Base-by-base conservation (phyloP, 2,329 filamentous ascomycete species). In the Venturia nashicola region DNA sequence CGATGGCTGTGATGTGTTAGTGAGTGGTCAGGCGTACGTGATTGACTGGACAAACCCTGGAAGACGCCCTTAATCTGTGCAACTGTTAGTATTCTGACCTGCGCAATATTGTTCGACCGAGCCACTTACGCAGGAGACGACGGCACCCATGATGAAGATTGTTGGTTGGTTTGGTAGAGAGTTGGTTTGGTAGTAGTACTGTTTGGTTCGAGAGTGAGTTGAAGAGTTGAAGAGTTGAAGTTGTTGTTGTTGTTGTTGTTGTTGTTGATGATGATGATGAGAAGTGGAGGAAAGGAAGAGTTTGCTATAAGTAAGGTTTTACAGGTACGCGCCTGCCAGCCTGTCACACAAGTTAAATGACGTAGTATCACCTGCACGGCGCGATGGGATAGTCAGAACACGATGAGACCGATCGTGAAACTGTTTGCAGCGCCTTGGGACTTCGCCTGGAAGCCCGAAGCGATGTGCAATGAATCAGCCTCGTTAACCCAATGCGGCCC, bases 1-100 rank as follows among this genome's bases (percentile, higher is more conserved):
- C 87, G 74, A 90, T 86, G 69, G 86, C 82, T 20, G n/a, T 8
- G n/a, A 48, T 5, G 18, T 18, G 42, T 44, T 44, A 44, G 42
- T 7, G 16, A 16, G 42, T 5, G 14, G 36, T 3, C 36, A 5
- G 36, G 36, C 5, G 36, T 3, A 11, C 6, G 36, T 39, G 36
- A 39, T 39, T 39, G 36, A 39, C 7, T 11, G 36, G 36, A 39
- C 36, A 39, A 39, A 39, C 36, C 42, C 59, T 46, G 59, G 61
- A 65, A 63, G 27, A 64, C 61, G 14, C 43, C 46, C 23, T 57
- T 51, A 11, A 39, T 39, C 36, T 39, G 36, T 39, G 36, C 36
- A 11, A 39, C 11, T 39, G 36, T 39, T 39, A 39, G 36, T 39
- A 39, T 39, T 39, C 7, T 8, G 36, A 39, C 36, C 6, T 39